phyloP scores from a whole-genome alignment of 495 filamentous ascomycete species.

The Talaromyces borbonicus region DNA sequence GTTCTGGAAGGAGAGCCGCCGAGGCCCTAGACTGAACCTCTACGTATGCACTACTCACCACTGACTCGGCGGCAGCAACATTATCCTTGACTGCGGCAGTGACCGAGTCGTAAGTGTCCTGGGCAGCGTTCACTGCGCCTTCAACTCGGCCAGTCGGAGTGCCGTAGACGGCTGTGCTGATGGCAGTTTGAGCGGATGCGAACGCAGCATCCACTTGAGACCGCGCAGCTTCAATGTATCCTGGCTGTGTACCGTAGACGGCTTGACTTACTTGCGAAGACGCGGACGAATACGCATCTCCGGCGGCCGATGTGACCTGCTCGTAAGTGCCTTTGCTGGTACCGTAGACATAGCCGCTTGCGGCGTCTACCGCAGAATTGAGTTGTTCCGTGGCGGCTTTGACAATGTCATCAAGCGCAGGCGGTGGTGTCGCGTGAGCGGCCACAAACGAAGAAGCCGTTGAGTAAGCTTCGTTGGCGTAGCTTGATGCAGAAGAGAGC shows the following conservation, averaged over 20 bases:
- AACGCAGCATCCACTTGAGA: constrained; percentile 40
- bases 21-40: constrained; percentile 15
- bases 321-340: constrained; percentile 44
- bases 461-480: constrained; percentile 46
- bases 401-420: constrained; percentile 49
- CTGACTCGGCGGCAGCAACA: constrained; percentile 18
- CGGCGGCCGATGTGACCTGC: constrained; percentile 41
- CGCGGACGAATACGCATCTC: constrained; percentile 38
- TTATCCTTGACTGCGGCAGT: constrained; percentile 21
- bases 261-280: constrained; percentile 40
- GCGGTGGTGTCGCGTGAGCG: constrained; percentile 44
- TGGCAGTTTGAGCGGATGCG: constrained; percentile 35
- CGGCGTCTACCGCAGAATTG: constrained; percentile 49
- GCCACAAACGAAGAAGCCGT: constrained; percentile 44
- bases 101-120: constrained; percentile 20
- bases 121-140: constrained; percentile 24
- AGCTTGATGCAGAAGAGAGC: constrained; percentile 43
- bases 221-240: constrained; percentile 39
- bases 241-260: constrained; percentile 45
- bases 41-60: constrained; percentile 13
- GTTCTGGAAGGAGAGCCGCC: constrained; percentile 34
- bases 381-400: constrained; percentile 45
- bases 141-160: constrained; percentile 28
- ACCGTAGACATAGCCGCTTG: constrained; percentile 51
- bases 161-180: constrained; percentile 48